These are phyloP conservation scores for Fusarium brevicatenulatum DNA, from an alignment of 2,329 filamentous ascomycete genomes.

Conservation along the genomic window DNA sequence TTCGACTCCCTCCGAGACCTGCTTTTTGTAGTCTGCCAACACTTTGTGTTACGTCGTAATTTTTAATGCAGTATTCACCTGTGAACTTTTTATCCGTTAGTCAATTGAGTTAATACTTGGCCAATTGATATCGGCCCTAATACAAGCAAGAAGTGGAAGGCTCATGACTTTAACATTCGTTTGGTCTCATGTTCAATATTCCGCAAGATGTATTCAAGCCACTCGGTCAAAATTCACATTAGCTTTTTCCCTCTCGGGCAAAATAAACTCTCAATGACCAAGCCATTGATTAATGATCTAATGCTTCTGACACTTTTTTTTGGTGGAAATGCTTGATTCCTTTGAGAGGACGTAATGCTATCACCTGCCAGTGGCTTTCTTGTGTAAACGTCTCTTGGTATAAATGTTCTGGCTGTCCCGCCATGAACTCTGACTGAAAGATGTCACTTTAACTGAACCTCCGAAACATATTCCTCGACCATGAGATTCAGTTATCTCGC, in stretches of 20 bases:
- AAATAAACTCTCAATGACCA: neutral
- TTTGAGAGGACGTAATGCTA: neutral
- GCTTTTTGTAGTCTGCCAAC: too few relatives aligned
- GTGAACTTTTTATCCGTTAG: neutral
- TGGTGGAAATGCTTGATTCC: neutral
- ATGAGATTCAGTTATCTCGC: neutral
- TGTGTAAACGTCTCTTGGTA: neutral
- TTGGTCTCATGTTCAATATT: neutral
- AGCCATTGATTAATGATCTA: neutral
- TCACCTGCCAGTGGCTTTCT: neutral
- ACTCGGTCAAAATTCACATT: neutral
- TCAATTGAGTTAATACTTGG: neutral
- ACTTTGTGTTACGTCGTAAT: too few relatives aligned
- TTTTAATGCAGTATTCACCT: neutral
- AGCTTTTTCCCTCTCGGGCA: neutral
- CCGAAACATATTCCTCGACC: too few relatives aligned
- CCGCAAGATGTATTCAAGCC: neutral
- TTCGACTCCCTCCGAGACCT: constrained; percentile 2
- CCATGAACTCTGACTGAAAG: neutral
- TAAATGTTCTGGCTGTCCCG: neutral
- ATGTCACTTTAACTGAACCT: neutral
- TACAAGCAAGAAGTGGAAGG: neutral
- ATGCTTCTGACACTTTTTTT: neutral
- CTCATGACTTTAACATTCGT: neutral
- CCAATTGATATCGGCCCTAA: neutral